Evolutionary conservation across 139 green algal genomes (phyloP).

Genomic region (Chlamydomonas incerta): DNA sequence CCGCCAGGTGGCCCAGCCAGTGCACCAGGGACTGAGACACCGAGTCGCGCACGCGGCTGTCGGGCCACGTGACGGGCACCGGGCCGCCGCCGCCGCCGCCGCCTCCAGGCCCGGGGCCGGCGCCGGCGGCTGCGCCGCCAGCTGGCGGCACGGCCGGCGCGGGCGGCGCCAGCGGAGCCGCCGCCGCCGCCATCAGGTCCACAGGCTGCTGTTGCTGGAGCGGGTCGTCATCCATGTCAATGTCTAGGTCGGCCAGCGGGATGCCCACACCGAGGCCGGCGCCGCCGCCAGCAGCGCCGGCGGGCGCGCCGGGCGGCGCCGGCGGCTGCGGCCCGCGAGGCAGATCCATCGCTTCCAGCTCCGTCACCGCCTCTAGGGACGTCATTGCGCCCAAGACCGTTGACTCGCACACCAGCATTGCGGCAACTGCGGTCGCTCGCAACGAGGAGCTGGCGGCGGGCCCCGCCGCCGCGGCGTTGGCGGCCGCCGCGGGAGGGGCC

Average conservation of each 20-base stretch:
- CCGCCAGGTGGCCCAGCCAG: conserved; percentile 7
- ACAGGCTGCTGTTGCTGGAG: too few species aligned
- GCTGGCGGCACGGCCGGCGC: too few species aligned
- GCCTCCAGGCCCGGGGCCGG: too few species aligned
- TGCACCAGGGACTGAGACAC: conserved; percentile 11
- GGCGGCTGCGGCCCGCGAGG: background rate
- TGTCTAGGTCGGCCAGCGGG: too few species aligned
- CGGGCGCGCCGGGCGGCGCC: background rate
- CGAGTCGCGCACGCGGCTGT: background rate
- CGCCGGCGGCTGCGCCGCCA: too few species aligned
- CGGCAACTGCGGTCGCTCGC: background rate
- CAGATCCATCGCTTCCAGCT: conserved; percentile 17
- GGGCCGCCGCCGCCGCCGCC: background rate
- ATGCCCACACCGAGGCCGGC: too few species aligned
- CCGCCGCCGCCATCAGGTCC: too few species aligned
- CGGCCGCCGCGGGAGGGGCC: too few species aligned
- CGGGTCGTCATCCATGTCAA: too few species aligned
- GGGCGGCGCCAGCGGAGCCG: too few species aligned
- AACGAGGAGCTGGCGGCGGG: background rate
- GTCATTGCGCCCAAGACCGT: background rate
- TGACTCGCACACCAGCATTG: background rate
- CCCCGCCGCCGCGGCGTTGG: too few species aligned
- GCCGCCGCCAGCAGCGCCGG: too few species aligned
- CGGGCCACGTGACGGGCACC: background rate
- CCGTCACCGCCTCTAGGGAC: background rate